Evolutionary conservation across 108 stramenopile genomes (phyloP).

Genomic region (Stephanodiscus minutulus): DNA sequence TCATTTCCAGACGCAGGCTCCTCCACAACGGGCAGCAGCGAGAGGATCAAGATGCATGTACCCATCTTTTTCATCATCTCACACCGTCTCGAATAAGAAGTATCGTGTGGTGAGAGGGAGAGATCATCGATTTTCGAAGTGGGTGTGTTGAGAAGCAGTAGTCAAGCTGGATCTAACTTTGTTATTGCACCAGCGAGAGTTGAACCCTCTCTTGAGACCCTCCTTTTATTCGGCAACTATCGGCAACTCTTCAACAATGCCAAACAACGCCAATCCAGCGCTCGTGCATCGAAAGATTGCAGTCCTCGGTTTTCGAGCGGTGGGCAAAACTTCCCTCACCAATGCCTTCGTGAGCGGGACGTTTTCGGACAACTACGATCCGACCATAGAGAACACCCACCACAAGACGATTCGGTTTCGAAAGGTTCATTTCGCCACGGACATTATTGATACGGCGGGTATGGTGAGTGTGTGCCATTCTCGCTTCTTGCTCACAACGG

Average conservation of each 20-base stretch:
- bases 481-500: not conserved
- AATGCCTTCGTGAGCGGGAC: slow-evolving; percentile 83
- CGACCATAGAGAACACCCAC: slow-evolving; percentile 87
- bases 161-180: not conserved
- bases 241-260: not conserved
- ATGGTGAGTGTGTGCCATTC: slow-evolving; percentile 55
- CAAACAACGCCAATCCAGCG: slow-evolving; percentile 55
- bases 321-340: slow-evolving; percentile 84
- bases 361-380: slow-evolving; percentile 83
- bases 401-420: slow-evolving; percentile 88
- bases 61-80: too few relatives aligned
- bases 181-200: not conserved
- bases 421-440: slow-evolving; percentile 89
- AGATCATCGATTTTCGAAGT: too few relatives aligned
- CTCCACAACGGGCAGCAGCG: too few relatives aligned
- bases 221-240: not conserved
- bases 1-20: too few relatives aligned
- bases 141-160: too few relatives aligned
- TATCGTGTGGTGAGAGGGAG: too few relatives aligned
- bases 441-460: slow-evolving; percentile 93
- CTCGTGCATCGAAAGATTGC: slow-evolving; percentile 87
- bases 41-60: too few relatives aligned
- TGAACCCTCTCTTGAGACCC: not conserved
- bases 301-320: slow-evolving; percentile 85
- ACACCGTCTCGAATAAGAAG: too few relatives aligned